Conservation (phyloP, 805 yeast genomes). For the Spathaspora girioi region DNA sequence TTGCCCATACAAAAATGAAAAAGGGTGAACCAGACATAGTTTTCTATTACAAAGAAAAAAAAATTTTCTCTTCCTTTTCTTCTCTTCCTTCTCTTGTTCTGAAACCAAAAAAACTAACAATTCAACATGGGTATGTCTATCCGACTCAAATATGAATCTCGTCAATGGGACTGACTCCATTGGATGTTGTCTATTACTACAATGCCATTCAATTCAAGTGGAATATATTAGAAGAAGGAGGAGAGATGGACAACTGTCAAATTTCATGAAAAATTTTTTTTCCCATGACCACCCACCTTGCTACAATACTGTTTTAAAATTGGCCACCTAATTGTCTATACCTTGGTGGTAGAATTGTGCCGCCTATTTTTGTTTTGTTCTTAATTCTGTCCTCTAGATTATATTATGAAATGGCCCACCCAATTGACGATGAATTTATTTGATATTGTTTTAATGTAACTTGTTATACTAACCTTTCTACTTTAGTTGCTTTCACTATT, state of each 20-base stretch:
- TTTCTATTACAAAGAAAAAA: conserved; percentile 1
- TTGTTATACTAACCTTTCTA: conserved; percentile 2
- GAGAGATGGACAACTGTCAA: neutral
- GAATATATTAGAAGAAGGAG: neutral
- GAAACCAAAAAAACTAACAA: conserved; percentile 5
- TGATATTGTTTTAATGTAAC: neutral
- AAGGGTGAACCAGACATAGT: conserved; percentile 7
- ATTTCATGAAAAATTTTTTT: neutral
- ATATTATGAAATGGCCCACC: neutral
- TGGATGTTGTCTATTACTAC: neutral
- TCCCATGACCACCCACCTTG: neutral
- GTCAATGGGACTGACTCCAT: neutral
- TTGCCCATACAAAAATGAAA: neutral
- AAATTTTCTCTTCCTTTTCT: conserved; percentile 3
- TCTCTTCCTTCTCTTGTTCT: conserved; percentile 5
- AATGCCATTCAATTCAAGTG: neutral
- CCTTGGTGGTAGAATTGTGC: neutral
- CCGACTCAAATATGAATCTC: neutral
- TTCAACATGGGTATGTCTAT: conserved; percentile 10
- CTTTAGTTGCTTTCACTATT: conserved; percentile 47
- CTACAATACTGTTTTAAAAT: neutral
- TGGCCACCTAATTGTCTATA: neutral
- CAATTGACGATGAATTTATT: neutral
- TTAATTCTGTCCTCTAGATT: neutral
- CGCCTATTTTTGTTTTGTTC: neutral